Base-by-base conservation (phyloP, 495 filamentous ascomycete species). In the Aspergillus bertholletiae region DNA sequence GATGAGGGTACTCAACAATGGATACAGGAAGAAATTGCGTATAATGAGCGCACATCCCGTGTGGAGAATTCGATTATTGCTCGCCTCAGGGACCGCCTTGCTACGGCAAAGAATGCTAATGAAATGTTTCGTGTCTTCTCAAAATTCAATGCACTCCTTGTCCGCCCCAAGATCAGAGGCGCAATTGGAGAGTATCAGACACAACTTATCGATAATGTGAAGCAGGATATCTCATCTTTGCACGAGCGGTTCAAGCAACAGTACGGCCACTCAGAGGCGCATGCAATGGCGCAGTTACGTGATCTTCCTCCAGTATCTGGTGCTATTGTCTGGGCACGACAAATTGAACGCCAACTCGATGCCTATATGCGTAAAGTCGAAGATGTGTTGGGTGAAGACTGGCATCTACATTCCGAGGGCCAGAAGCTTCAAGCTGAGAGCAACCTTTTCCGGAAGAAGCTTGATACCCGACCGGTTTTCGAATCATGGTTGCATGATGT, bases 121-220 rank as follows among this genome's bases (percentile, higher is more conserved):
- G 94, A 97, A 67, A 99, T 97, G 94, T 99, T 99, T 68, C 89
- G 95, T 34, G 94, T 99, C 44, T 97, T 97, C 67, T 99, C 94
- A 18, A 97, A 97, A 65, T 99, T 99, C 80, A 99, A 99, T 64
- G 95, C 94, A 24, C 86, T 99, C 46, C 93, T 99, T 63, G 92
- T 99, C 46, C 84, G 94, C 26, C 95, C 95, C 17, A 97, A 97
- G 77, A 97, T 99, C 67, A 85, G 94, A 40, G 92, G 94, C 63
- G 94, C 94, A 47, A 99, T 99, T 64, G 85, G 90, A 23, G 95
- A 97, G 68, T 99, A 97, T 65, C 94, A 99, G 65, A 90, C 90
- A 5, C 90, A 96, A 65, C 87, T 99, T 28, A 96, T 99, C 57
- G 92, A 96, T 57, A 96, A 91, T 64, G 94, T 99, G 48, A 97